Percentiles rank a stretch among this genome's conserved stretches.
phyloP scores from a whole-genome alignment of 23 red algal genomes.

The Gracilaria caudata region DNA sequence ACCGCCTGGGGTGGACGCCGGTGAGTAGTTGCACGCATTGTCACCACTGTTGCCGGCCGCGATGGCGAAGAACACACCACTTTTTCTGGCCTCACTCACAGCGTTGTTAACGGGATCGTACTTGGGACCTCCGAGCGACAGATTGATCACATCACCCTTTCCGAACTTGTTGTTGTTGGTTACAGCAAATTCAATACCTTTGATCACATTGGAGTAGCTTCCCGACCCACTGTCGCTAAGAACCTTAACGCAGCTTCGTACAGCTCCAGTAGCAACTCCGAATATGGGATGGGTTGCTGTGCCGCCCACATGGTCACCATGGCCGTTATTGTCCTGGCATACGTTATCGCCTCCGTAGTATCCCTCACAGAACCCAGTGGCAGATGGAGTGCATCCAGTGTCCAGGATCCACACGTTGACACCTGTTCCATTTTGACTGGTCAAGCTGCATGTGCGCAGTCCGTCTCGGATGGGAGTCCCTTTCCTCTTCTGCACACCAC shows the following conservation, averaged over 20 bases:
- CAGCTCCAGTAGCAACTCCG: constrained; percentile 40
- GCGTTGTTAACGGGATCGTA: constrained; percentile 42
- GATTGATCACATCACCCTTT: constrained; percentile 45
- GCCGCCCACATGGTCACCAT: constrained; percentile 64
- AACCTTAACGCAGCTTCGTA: constrained; percentile 46
- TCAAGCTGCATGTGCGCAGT: constrained; percentile 1
- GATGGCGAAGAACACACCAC: constrained; percentile 29
- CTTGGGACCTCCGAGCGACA: constrained; percentile 18
- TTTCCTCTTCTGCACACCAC: constrained; percentile 19
- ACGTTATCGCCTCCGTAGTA: constrained; percentile 11
- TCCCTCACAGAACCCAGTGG: background rate
- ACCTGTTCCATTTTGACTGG: constrained; percentile 17
- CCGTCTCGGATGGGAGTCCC: constrained; percentile 16
- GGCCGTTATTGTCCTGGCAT: constrained; percentile 42
- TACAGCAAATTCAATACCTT: constrained; percentile 15
- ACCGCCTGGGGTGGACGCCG: constrained; percentile 4
- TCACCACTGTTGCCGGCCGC: constrained; percentile 45
- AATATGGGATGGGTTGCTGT: background rate
- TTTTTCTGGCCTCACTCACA: background rate
- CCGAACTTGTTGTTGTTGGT: constrained; percentile 8
- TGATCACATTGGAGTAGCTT: constrained; percentile 9
- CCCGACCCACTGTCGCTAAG: constrained; percentile 12
- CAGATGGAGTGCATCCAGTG: constrained; percentile 6
- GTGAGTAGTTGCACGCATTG: constrained; percentile 26
- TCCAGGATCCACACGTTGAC: constrained; percentile 40